Percentiles rank a stretch among this genome's conserved stretches.
Conservation (phyloP, 164 flowering plant species). For the Dillenia suffruticosa region DNA sequence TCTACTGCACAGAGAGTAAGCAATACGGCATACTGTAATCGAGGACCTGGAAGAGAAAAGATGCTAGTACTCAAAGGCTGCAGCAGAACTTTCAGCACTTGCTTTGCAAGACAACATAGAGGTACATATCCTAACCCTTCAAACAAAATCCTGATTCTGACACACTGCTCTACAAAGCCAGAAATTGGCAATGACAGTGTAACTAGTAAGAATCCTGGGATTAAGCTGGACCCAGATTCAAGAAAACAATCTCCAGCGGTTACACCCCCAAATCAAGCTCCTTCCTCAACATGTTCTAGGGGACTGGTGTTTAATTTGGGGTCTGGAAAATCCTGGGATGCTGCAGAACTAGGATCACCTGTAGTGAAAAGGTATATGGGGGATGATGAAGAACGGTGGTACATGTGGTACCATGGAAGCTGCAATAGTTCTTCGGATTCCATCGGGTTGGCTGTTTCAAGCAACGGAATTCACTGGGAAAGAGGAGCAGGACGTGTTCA, state of each 20-base stretch:
- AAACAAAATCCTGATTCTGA: constrained; percentile 3
- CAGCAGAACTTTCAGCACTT: background rate
- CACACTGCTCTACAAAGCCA: constrained; percentile 51
- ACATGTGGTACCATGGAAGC: constrained; percentile 85
- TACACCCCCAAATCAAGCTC: constrained; percentile 15
- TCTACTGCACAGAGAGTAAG: no score
- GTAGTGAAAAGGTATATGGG: constrained; percentile 75
- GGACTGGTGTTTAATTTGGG: constrained; percentile 79
- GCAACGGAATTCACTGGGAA: constrained; percentile 88
- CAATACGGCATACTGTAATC: no score
- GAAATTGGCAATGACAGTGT: constrained; percentile 25
- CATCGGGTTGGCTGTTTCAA: constrained; percentile 74
- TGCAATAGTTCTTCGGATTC: constrained; percentile 28
- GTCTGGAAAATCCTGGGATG: constrained; percentile 50
- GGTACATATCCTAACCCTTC: constrained; percentile 8
- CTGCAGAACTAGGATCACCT: constrained; percentile 64
- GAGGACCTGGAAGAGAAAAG: no score
- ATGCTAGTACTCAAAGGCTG: constrained; percentile 3
- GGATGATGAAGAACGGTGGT: constrained; percentile 90
- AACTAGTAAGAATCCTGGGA: constrained; percentile 15
- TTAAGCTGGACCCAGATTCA: constrained; percentile 12
- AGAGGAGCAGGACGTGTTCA: constrained; percentile 40
- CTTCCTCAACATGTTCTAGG: constrained; percentile 26
- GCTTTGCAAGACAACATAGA: no score
- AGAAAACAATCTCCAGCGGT: constrained; percentile 6